Evolutionary conservation across 768 basidiomycete genomes (phyloP), one percentile per base, ranked within the genome.

Genomic region (Mycena alexandri): DNA sequence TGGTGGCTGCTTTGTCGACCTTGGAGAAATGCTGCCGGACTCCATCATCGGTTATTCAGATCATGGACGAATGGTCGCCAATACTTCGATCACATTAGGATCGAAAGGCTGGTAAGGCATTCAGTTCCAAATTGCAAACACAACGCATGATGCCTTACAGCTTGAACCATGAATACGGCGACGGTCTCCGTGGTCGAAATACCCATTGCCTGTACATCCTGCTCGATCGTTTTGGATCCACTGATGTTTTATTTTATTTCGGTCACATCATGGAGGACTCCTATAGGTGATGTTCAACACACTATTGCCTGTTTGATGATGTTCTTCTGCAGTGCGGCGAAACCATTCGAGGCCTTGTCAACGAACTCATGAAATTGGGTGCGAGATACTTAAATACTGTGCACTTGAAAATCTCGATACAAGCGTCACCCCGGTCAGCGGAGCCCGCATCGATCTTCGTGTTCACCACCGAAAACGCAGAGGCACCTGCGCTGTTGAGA

Each of bases 351-450:
- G 34, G 53, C 53, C 53, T 54, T 54, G 53, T 54, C 53, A 33
- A 54, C 53, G 36, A 54, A 54, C 53, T 54, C 53, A 11, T 36
- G 53, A 38, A 54, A 54, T 54, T 54, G 53, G 34, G 53, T 38
- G 34, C 53, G 53, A n/a, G 53, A 54, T 29, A n/a, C n/a, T n/a
- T 53, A 54, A 38, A 54, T 54, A 33, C 34, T 33, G 53, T 33
- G 53, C 53, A 54, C 53, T 54, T 54, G 53, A 54, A 54, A 54
- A 54, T 54, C 53, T 33, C 53, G 34, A 54, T 54, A 54, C 53
- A 54, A 38, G 34, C 53, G 53, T 54, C 53, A 38, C 34, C n/a
- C 19, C 53, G 33, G 34, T n/a, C 53, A 17, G 34, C 53, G 53
- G 53, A 54, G 17, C 53, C 53, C 34, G 53, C 34, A 38, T 54